Evolutionary conservation across 2,329 filamentous ascomycete species (phyloP), one percentile per base, ranked within the genome.

Genomic region (Botrytis galanthina): DNA sequence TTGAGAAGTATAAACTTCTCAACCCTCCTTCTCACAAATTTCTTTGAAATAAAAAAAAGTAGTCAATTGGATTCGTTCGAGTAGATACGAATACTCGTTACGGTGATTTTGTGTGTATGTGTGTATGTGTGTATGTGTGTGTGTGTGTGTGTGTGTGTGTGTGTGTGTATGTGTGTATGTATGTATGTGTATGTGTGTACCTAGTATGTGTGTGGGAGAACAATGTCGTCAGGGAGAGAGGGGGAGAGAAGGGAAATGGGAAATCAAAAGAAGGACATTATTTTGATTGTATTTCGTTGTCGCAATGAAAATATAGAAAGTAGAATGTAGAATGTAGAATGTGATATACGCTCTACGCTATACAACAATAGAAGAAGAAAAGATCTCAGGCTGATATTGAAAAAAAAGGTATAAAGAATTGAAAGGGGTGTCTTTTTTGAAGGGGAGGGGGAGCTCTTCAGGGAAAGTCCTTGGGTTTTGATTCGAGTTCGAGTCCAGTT

Each of bases 251-350:
- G 26, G 42, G 61, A 46, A 37, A 9, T 10, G 12, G 32, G 26
- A 51, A 39, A 67, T 67, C 46, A 67, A 67, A 67, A 66, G 63
- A 66, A 67, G 46, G 63, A 18, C 63, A 67, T 67, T 20, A 51
- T 67, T 39, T 67, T 37, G 44, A 51, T 39, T 7, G 32, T 39
- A 37, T 37, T 39, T 20, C 35, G 44, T 51, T 20, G 63, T 39
- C 44, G 46, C 32, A 46, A 67, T 51, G 46, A n/a, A 67, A 22
- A 51, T 66, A 14, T 37, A 51, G 29, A 46, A 29, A 37, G 6
- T 14, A 60, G 10, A 51, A 66, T 66, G 10, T 51, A 51, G 10
- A 51, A 66, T 66, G 18, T 51, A 37, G 32, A 35, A 67, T 67
- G 63, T 26, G 63, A 67, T 51, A 57, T 54, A 54, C 48, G 48